Evolutionary conservation across 441 rosid species (phyloP).

Genomic region (Viola pubescens): DNA sequence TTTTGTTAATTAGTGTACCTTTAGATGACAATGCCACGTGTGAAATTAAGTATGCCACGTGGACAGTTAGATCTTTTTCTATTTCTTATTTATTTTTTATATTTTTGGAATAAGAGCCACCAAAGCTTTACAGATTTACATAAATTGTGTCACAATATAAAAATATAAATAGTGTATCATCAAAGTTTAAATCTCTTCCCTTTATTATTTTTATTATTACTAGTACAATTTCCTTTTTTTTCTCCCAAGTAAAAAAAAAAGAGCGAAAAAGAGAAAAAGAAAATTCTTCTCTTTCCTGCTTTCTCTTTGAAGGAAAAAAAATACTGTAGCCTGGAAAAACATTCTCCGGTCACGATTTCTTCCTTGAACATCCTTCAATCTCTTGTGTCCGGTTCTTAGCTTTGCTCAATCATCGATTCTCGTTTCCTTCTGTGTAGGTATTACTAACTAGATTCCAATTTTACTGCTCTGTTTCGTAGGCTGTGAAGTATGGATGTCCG

Average conservation of each 20-base stretch:
- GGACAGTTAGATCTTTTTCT: background rate
- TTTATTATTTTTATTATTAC: constrained; percentile 4
- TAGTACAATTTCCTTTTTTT: constrained; percentile 16
- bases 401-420: constrained; percentile 5
- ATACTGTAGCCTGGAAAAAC: constrained; percentile 41
- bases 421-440: constrained; percentile 25
- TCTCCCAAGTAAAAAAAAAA: constrained; percentile 26
- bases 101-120: too few relatives aligned
- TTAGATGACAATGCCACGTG: background rate
- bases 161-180: background rate
- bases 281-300: constrained; percentile 13
- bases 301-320: too few relatives aligned
- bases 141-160: too few relatives aligned
- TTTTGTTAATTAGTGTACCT: too few relatives aligned
- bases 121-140: background rate
- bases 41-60: background rate
- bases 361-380: constrained; percentile 13
- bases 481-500: constrained; percentile 1
- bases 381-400: constrained; percentile 2
- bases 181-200: background rate
- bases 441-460: constrained; percentile 4
- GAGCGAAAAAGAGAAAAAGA: constrained; percentile 15
- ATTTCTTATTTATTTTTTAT: too few relatives aligned
- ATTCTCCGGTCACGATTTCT: constrained; percentile 27
- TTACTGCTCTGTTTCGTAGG: background rate